Base-by-base conservation (phyloP, 768 basidiomycete species). In the Lactifluus echinatus region DNA sequence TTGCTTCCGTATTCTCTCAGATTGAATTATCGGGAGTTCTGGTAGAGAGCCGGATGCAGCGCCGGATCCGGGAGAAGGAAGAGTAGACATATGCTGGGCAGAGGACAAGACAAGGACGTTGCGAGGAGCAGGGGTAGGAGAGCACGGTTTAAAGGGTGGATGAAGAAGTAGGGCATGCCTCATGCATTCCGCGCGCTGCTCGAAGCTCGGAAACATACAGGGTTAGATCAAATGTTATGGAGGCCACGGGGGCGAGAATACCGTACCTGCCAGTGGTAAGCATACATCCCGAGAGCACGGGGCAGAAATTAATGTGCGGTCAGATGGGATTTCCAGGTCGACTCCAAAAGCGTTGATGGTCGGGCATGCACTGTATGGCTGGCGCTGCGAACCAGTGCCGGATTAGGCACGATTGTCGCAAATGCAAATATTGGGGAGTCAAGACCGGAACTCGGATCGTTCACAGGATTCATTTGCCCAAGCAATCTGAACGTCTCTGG, bases 161-260 rank as follows among this genome's bases (percentile, higher is more conserved):
- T 14, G 23, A 11, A 21, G 31, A 26, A 11, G 36, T 8, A 3
- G n/a, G 46, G 36, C 29, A 5, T 39, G 33, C 46, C 31, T 42
- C 57, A 52, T 28, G 50, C 28, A 19, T 48, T 45, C 29, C 46
- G n/a, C n/a, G n/a, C n/a, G n/a, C n/a, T n/a, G n/a, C n/a, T n/a
- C n/a, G n/a, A n/a, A 3, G 24, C 23, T 23, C 26, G 23, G 29
- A 52, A 21, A 47, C 31, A 36, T 34, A 21, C 28, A 47, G 44
- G 50, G 43, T 23, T 53, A 43, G 46, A 28, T 43, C 52, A 23
- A 17, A n/a, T n/a, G 46, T 48, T 15, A 42, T 21, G 44, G 2
- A 17, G 12, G 29, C 2, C 37, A 51, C 28, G 11, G 36, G 50
- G 14, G 44, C 17, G 15, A 14, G 21, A 4, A 26, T 8, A n/a